Evolutionary conservation across 2,329 filamentous ascomycete species (phyloP), one percentile per base, ranked within the genome.

Genomic region (Paecilomyces variotii): DNA sequence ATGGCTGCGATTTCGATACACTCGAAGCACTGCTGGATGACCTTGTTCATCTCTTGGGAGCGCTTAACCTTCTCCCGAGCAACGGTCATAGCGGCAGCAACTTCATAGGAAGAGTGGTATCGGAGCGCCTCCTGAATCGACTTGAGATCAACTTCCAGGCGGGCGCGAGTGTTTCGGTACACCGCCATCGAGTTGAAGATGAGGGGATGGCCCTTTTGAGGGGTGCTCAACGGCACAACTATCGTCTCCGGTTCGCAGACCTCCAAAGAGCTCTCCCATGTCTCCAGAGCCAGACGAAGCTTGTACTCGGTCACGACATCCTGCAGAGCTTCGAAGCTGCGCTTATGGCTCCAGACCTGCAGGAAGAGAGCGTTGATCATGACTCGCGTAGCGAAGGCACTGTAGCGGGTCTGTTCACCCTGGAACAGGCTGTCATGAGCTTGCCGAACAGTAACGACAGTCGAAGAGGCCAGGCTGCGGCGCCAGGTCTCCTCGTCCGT

Each of bases 351-450:
- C 94, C 94, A 99, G 2, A 97, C 93, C 75, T 97, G 94, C 54
- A 99, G 83, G 81, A 97, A 99, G 63, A 99, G 82, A 10, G 94
- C 93, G 70, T 97, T 99, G 82, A 97, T 97, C 90, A 99, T 95
- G 63, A 97, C 91, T 62, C 94, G 90, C 10, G 94, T 96, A 4
- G 92, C 93, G 72, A 97, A 99, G 1, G 93, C 93, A 71, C 93
- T 97, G 80, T 97, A 99, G 67, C 88, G 88, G 56, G 93, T 84
- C 59, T 85, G 84, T 71, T 97, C 91, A 63, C 93, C 94, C 73
- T 96, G 91, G 81, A 97, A 97, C 3, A 99, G 84, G 62, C 91
- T 92, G 75, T 96, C 91, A 70, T 97, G 93, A 1, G 94, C 93
- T 69, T 95, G 88, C 76, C 94, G 89, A 72, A 97, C 96, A 0